phyloP scores from a whole-genome alignment of 2,329 filamentous ascomycete genomes.

The Pseudonectria foliicola region DNA sequence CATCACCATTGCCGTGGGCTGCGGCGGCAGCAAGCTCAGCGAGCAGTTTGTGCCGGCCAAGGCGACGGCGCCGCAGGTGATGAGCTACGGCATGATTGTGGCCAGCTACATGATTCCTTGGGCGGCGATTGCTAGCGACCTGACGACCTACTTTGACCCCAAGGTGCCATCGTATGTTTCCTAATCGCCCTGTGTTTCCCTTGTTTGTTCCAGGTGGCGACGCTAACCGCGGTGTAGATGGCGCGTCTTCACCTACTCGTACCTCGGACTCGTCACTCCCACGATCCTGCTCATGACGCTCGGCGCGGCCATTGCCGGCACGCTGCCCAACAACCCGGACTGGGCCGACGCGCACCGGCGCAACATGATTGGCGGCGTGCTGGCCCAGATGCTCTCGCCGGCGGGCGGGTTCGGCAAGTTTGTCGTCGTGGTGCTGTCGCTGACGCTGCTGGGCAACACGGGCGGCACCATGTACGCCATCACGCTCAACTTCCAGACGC shows the following conservation, averaged over 20 bases:
- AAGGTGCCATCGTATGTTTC: constrained; percentile 40
- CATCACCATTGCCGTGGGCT: constrained; percentile 47
- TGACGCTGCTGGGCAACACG: constrained; percentile 53
- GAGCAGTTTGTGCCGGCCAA: constrained; percentile 37
- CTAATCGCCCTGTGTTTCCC: neutral
- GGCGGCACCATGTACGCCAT: constrained; percentile 55
- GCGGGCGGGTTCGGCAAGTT: constrained; percentile 57
- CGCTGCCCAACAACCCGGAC: constrained; percentile 43
- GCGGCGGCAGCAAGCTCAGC: constrained; percentile 41
- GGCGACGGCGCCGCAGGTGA: constrained; percentile 37
- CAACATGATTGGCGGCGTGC: constrained; percentile 50
- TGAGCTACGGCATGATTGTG: constrained; percentile 54
- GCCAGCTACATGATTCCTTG: constrained; percentile 59
- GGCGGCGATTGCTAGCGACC: constrained; percentile 51
- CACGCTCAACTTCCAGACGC: constrained; percentile 57
- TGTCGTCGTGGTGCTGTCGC: constrained; percentile 49
- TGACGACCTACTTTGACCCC: constrained; percentile 54
- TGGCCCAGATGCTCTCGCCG: constrained; percentile 51
- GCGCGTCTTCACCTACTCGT: constrained; percentile 49
- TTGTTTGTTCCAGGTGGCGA: too few species aligned
- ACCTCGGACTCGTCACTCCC: constrained; percentile 46
- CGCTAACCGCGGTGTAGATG: constrained; percentile 18
- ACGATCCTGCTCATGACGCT: constrained; percentile 55
- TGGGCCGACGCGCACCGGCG: constrained; percentile 49
- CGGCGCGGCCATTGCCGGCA: constrained; percentile 57